Evolutionary conservation across 768 basidiomycete species (phyloP), one percentile per base, ranked within the genome.

Genomic region (Sporobolomyces pararoseus): DNA sequence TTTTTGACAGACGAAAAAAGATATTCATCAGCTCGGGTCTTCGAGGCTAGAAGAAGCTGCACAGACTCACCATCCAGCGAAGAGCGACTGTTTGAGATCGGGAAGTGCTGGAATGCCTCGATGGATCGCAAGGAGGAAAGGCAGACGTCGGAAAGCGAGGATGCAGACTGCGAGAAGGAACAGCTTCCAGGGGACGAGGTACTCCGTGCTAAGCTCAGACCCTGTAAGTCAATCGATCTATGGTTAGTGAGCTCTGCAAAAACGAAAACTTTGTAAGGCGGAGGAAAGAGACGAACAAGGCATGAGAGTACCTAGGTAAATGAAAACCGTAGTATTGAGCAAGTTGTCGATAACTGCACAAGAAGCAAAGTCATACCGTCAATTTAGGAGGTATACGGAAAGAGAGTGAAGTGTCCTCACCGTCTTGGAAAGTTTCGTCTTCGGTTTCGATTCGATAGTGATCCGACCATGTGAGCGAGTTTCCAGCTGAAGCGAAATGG

Each of bases 291-390:
- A 42, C n/a, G n/a, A n/a, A 79, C 79, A 82, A 12, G 78, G 81
- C 9, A 81, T 60, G 46, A 81, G 70, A 0, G 81, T 74, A 14
- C 82, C 82, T 58, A 81, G 75, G 66, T 79, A 81, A 9, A 80
- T 66, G 71, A 81, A 81, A 34, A 79, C 74, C 3, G 75, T 51
- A 17, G 63, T 63, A 57, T 70, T 67, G 32, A 74, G 68, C 0
- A 74, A 42, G 4, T 42, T 51, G 52, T 70, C 66, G 71, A 75
- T 65, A 39, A 60, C 69, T 65, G 55, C 35, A 21, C 7, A 39
- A 4, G 7, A n/a, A 27, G 23, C 13, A 35, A 23, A n/a, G 21
- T 9, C 17, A 25, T 5, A 6, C 23, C 12, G 39, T 39, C 21
- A 58, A 23, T 6, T 12, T 42, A 5, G 12, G 34, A 7, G 9